phyloP scores from a whole-genome alignment of 345 rosid species.

The Rhodomyrtus tomentosa region DNA sequence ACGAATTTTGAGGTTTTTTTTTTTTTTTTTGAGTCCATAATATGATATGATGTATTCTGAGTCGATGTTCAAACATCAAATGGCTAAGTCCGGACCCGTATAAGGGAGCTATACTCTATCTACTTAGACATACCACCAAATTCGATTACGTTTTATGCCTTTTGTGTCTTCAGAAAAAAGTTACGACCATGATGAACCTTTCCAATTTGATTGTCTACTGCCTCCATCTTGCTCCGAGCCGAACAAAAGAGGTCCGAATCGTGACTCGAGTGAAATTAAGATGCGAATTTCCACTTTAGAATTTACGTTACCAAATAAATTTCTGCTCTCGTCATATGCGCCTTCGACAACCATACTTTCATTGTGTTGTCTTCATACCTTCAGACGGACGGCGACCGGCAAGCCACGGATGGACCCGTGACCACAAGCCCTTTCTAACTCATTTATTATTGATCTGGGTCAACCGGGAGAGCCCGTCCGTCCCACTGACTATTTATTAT shows the following conservation, averaged over 20 bases:
- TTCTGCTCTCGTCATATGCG: too few relatives aligned
- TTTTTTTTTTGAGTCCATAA: too few relatives aligned
- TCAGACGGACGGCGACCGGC: background rate
- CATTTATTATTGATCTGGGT: background rate
- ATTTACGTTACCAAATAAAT: too few relatives aligned
- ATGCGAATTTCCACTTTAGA: too few relatives aligned
- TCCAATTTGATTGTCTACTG: background rate
- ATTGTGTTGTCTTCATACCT: background rate
- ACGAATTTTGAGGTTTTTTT: background rate
- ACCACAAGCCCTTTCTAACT: background rate
- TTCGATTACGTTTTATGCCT: accelerated
- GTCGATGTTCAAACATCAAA: accelerated
- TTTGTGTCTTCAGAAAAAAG: background rate
- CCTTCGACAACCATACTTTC: background rate
- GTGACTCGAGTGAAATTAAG: background rate
- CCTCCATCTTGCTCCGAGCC: background rate
- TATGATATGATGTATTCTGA: background rate
- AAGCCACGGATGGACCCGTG: background rate
- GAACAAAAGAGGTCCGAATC: background rate
- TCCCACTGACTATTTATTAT: background rate
- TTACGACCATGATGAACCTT: background rate
- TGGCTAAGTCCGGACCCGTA: accelerated
- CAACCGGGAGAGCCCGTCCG: background rate
- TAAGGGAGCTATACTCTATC: background rate
- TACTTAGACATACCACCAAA: background rate